Conservation (phyloP, 179 eudicot genomes). For the Actinidia chinensis region DNA sequence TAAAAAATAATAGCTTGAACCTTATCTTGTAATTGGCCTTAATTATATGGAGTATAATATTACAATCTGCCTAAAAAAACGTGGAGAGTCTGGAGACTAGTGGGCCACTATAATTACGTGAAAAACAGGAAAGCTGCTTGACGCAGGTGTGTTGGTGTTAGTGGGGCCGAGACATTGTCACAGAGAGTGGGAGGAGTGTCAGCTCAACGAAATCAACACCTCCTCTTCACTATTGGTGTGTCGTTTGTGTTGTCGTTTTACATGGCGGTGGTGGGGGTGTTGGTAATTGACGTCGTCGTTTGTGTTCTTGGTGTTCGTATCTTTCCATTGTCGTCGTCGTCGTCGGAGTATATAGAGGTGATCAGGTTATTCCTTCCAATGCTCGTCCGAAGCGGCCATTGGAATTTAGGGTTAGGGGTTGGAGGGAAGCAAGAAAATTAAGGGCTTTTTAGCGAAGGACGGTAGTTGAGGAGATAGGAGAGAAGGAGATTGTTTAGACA, state of each 20-base stretch:
- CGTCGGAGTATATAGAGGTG: constrained; percentile 71
- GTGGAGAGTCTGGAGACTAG: too few species aligned
- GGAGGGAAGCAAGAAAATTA: too few species aligned
- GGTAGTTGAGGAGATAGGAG: too few species aligned
- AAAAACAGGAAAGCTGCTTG: constrained; percentile 22
- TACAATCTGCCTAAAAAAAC: too few species aligned
- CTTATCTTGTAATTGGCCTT: too few species aligned
- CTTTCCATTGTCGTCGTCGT: constrained; percentile 70
- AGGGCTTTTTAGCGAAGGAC: too few species aligned
- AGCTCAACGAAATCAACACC: neutral
- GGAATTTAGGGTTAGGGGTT: constrained; percentile 16
- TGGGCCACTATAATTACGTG: too few species aligned
- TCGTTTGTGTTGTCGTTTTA: neutral
- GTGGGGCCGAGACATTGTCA: constrained; percentile 32
- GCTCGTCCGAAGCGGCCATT: constrained; percentile 60
- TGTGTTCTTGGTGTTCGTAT: constrained; percentile 23
- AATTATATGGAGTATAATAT: too few species aligned
- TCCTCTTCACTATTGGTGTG: constrained; percentile 13
- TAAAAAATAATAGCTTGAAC: too few species aligned
- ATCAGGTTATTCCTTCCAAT: constrained; percentile 74
- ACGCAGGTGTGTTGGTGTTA: too few species aligned
- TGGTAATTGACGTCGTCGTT: constrained; percentile 13
- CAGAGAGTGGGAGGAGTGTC: constrained; percentile 12
- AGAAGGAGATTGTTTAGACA: too few species aligned
- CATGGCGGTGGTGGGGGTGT: neutral